Conservation (phyloP, 2,329 filamentous ascomycete genomes). For the Hypoxylon sp. region DNA sequence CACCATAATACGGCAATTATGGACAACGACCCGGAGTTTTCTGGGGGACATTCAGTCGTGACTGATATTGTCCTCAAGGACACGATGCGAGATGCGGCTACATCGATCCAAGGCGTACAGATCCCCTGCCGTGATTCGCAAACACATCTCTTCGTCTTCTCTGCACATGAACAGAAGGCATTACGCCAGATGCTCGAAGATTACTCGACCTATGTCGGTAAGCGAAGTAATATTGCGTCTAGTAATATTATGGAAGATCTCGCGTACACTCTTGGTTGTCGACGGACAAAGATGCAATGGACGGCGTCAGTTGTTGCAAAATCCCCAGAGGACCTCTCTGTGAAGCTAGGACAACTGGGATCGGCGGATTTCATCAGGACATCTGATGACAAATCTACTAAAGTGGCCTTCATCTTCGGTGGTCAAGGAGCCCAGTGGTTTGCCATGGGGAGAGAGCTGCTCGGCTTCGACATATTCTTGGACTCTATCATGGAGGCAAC, state of each 20-base stretch:
- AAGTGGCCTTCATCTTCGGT: slow-evolving; percentile 53
- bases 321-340: slow-evolving; percentile 54
- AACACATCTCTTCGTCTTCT: slow-evolving; percentile 61
- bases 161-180: slow-evolving; percentile 61
- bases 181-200: slow-evolving; percentile 56
- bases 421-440: slow-evolving; percentile 58
- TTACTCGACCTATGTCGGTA: slow-evolving; percentile 54
- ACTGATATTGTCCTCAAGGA: neutral
- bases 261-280: slow-evolving; percentile 63
- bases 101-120: slow-evolving; percentile 12
- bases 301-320: slow-evolving; percentile 58
- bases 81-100: neutral
- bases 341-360: slow-evolving; percentile 36
- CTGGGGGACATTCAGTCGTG: neutral
- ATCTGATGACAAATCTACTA: slow-evolving; percentile 31
- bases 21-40: slow-evolving; percentile 27
- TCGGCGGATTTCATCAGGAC: slow-evolving; percentile 29
- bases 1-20: slow-evolving; percentile 56
- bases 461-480: slow-evolving; percentile 50
- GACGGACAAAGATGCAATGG: slow-evolving; percentile 63
- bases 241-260: slow-evolving; percentile 57
- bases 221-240: slow-evolving; percentile 27
- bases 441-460: slow-evolving; percentile 57
- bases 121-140: slow-evolving; percentile 26
- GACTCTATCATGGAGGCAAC: slow-evolving; percentile 51